Base-by-base conservation (phyloP, 129 eudicot species). In the Rutidosis leptorrhynchoides region DNA sequence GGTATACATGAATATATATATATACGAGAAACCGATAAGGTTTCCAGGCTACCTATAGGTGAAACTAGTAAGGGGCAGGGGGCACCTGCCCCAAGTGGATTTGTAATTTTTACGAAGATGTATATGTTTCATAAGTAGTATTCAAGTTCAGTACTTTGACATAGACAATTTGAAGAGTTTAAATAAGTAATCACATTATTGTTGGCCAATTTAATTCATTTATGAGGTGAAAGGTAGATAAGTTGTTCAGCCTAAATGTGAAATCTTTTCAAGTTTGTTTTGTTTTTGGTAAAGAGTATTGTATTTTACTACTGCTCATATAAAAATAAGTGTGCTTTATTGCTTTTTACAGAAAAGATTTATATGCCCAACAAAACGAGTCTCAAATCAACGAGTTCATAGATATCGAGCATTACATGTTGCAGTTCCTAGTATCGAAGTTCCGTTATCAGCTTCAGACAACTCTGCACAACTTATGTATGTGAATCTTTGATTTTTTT, bases 291-390 rank as follows among this genome's bases (percentile, higher is more conserved):
- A 19, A 17, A 28, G 40, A 32, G 11, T 15, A 26, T 32, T 23
- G 26, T 23, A 54, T 23, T 54, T 14, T 9, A 54, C n/a, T 7
- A 24, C 21, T 55, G 17, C 7, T 19, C n/a, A n/a, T 27, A 2
- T 29, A 0, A 3, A 32, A 24, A 17, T 23, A 5, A 4, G 7
- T 37, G 12, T 43, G 23, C 3, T 29, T 43, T 71, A 5, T 58
- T 12, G 14, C 19, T 59, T 29, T 16, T 71, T 32, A 8, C 83
- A 85, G 91, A 72, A 52, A 30, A 68, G 60, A 24, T 73, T 59
- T 35, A 33, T 56, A 67, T 68, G 42, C 43, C 74, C 78, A 22
- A 62, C 77, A 12, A 77, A 78, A 85, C 56, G 79, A 64, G 58
- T 26, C 60, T 70, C 77, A 51, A 72, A 60, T 67, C 83, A 70